Percentiles rank a stretch among this genome's conserved stretches.
Conservation (phyloP, 1,284 basidiomycete species). For the Phlebopus sp. region DNA sequence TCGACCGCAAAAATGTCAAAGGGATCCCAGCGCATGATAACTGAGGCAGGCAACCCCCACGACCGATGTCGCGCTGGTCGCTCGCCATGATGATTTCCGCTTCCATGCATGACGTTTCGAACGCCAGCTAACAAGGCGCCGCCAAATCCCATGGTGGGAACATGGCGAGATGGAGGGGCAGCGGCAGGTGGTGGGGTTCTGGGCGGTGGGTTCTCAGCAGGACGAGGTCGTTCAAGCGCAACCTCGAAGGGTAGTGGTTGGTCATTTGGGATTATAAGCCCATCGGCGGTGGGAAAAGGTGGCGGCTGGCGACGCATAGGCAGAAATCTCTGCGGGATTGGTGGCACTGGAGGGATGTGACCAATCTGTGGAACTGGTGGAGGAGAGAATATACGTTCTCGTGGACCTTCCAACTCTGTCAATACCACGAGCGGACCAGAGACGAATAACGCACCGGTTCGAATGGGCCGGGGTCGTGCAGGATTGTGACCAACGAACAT, state of each 20-base stretch:
- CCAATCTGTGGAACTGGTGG: conserved; percentile 37
- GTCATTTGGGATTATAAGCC: conserved; percentile 39
- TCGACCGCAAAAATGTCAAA: conserved; percentile 18
- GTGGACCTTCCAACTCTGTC: conserved; percentile 10
- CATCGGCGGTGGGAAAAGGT: conserved; percentile 21
- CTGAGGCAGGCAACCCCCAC: conserved; percentile 30
- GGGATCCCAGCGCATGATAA: conserved; percentile 31
- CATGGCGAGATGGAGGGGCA: conserved; percentile 51
- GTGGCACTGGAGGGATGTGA: conserved; percentile 39
- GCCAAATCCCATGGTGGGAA: conserved; percentile 60
- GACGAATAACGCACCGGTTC: conserved; percentile 18
- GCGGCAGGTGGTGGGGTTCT: conserved; percentile 25
- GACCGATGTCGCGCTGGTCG: conserved; percentile 17
- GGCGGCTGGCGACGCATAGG: conserved; percentile 23
- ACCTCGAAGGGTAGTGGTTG: conserved; percentile 47
- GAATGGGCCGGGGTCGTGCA: conserved; percentile 12
- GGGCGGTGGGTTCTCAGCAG: conserved; percentile 17
- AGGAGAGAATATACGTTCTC: conserved; percentile 41
- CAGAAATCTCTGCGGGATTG: conserved; percentile 34
- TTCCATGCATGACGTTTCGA: conserved; percentile 32
- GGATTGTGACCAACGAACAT: conserved; percentile 26
- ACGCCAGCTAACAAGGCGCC: conserved; percentile 57
- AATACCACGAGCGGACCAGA: neutral
- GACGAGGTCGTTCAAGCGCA: conserved; percentile 21
- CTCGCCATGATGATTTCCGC: conserved; percentile 4